A percentile compares a stretch with the other conserved stretches of the same genome.
Conservation (phyloP, 2,329 filamentous ascomycete genomes). For the Fusarium gaditjirri region DNA sequence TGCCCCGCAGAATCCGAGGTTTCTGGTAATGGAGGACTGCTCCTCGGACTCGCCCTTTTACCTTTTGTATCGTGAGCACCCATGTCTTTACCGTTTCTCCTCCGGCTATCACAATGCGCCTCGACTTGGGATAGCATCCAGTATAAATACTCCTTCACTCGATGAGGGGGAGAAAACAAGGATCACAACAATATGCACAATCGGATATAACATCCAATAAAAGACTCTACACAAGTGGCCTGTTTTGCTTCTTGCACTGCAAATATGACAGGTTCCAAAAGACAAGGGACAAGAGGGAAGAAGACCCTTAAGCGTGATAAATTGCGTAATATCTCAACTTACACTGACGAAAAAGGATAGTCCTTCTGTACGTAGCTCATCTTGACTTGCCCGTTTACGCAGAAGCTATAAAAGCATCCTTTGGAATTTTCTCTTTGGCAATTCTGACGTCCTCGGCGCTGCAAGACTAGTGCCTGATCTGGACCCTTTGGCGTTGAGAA, state of each 20-base stretch:
- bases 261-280: slow-evolving; percentile 26
- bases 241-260: background rate
- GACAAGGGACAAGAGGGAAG: slow-evolving; percentile 12
- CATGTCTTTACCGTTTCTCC: background rate
- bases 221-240: background rate
- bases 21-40: background rate
- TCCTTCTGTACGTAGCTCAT: background rate
- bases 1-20: background rate
- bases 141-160: background rate
- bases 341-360: background rate
- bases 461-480: background rate
- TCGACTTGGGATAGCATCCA: background rate
- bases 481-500: background rate
- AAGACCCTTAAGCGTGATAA: background rate
- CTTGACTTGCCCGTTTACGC: background rate
- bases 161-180: background rate
- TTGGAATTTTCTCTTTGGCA: background rate
- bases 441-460: background rate
- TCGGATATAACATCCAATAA: background rate
- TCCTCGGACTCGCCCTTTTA: slow-evolving; percentile 7
- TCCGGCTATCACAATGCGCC: background rate
- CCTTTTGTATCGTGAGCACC: slow-evolving; percentile 1
- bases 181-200: slow-evolving; percentile 2
- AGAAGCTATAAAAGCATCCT: background rate
- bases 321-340: background rate